Base-by-base conservation (phyloP, 2,329 filamentous ascomycete genomes). In the Ophiocordyceps camponoti-saundersi region DNA sequence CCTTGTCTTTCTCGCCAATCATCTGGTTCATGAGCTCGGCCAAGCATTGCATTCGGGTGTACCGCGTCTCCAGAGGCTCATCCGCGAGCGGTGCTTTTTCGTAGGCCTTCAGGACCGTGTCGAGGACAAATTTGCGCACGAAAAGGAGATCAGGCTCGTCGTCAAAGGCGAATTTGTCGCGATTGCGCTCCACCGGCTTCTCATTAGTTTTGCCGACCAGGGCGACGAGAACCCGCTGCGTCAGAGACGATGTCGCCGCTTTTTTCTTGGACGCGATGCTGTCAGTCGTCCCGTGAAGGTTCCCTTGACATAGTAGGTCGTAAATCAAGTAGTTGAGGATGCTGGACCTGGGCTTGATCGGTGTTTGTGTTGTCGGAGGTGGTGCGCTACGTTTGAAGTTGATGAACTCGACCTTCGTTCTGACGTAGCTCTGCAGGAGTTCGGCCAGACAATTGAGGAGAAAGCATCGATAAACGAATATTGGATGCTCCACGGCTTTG, bases 351-450 rank as follows among this genome's bases (percentile, higher is more conserved):
- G 92, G 92, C 63, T 96, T 96, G 16, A 93, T 89, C 6, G 92
- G 92, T 1, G 92, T 96, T 47, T 79, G 80, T 12, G 82, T 82
- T 54, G 86, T 82, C 42, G 87, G 75, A 44, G 90, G 86, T 47
- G 88, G 85, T 7, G 86, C 82, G 58, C 89, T 95, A 50, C 90
- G 82, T 53, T 93, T 96, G 67, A 95, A 98, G 62, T 95, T 96
- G 69, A 99, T 95, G 60, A 99, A 96, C 60, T 98, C 93, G 42
- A 98, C 79, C 71, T 99, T 99, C 10, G 88, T 86, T 47, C 88
- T 80, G 55, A 88, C 95, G 66, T 96, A 98, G 57, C 84, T 93
- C 48, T 85, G 80, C 15, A 98, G 71, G 15, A 98, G 75, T 63
- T 99, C 92, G 0, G 87, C 82, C 39, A 99, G 69, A 57, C 89